Evolutionary conservation across 2,329 filamentous ascomycete species (phyloP).

Genomic region (Fusarium paranaense): DNA sequence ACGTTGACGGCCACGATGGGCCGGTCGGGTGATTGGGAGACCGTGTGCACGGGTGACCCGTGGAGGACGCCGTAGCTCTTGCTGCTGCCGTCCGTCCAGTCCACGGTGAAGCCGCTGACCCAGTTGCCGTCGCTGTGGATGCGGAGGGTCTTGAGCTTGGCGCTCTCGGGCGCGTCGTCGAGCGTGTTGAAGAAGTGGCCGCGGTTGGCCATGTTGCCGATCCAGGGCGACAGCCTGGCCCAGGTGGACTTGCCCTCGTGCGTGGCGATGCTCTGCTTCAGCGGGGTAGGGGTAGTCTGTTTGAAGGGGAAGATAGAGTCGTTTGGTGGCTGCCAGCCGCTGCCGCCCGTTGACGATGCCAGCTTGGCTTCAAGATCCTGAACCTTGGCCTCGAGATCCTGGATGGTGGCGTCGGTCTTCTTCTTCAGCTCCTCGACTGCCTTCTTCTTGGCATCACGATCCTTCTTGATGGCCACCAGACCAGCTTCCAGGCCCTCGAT

Average conservation of each 20-base stretch:
- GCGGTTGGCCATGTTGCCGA: background rate
- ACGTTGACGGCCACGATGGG: background rate
- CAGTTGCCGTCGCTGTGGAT: background rate
- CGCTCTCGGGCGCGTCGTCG: background rate
- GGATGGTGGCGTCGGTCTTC: background rate
- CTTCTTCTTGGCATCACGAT: background rate
- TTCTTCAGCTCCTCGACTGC: background rate
- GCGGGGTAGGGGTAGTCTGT: background rate
- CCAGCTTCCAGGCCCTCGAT: background rate
- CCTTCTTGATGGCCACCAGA: background rate
- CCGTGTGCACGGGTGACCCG: background rate
- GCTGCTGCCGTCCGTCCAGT: background rate
- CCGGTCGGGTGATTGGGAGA: background rate
- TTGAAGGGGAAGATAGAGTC: background rate
- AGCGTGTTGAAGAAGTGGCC: background rate
- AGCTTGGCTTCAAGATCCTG: background rate
- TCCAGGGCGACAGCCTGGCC: background rate
- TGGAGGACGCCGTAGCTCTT: background rate
- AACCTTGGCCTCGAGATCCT: background rate
- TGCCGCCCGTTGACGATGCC: background rate
- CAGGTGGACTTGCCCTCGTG: background rate
- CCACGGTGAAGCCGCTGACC: background rate
- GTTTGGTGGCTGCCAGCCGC: background rate
- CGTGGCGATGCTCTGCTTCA: background rate
- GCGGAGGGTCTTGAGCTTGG: background rate